A percentile compares a stretch with the other conserved stretches of the same genome.
Evolutionary conservation across 768 basidiomycete genomes (phyloP).

Genomic region (Sporobolomyces phaffii): DNA sequence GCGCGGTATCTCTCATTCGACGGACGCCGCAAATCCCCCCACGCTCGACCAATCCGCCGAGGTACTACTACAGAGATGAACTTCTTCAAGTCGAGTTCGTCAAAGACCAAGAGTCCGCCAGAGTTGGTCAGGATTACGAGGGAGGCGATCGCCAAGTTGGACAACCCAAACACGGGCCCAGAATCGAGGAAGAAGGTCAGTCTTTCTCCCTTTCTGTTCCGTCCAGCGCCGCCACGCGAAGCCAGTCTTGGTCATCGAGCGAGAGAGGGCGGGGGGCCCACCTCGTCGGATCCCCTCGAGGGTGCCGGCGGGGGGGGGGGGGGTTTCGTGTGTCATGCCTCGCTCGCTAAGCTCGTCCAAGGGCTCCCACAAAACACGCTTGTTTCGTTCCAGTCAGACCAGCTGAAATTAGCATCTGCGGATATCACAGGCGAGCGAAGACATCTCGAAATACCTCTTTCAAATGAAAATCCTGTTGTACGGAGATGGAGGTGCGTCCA

Average conservation of each 20-base stretch:
- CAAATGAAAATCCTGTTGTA: slow-evolving; percentile 82
- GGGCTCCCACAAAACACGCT: too few species aligned
- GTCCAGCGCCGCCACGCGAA: too few species aligned
- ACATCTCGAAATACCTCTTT: slow-evolving; percentile 79
- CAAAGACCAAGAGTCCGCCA: slow-evolving; percentile 72
- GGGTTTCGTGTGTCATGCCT: too few species aligned
- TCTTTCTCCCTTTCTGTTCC: not conserved
- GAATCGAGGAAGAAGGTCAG: slow-evolving; percentile 76
- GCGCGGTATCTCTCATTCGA: too few species aligned
- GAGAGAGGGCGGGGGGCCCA: too few species aligned
- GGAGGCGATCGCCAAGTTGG: slow-evolving; percentile 72
- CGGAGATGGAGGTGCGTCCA: slow-evolving; percentile 71
- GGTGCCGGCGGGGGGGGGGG: not conserved
- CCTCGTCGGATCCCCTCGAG: too few species aligned
- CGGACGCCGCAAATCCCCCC: too few species aligned
- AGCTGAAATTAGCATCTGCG: not conserved
- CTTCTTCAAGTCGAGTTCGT: slow-evolving; percentile 72
- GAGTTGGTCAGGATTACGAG: slow-evolving; percentile 76
- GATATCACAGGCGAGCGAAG: slow-evolving; percentile 67
- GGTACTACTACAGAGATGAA: slow-evolving; percentile 57
- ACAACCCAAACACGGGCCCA: slow-evolving; percentile 63
- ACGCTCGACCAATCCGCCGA: too few species aligned
- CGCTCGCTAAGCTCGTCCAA: too few species aligned
- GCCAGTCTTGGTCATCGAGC: too few species aligned
- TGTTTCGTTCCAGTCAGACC: not conserved